Percentiles rank a stretch among this genome's conserved stretches.
phyloP scores from a whole-genome alignment of 345 rosid species.

The Linum usitatissimum region DNA sequence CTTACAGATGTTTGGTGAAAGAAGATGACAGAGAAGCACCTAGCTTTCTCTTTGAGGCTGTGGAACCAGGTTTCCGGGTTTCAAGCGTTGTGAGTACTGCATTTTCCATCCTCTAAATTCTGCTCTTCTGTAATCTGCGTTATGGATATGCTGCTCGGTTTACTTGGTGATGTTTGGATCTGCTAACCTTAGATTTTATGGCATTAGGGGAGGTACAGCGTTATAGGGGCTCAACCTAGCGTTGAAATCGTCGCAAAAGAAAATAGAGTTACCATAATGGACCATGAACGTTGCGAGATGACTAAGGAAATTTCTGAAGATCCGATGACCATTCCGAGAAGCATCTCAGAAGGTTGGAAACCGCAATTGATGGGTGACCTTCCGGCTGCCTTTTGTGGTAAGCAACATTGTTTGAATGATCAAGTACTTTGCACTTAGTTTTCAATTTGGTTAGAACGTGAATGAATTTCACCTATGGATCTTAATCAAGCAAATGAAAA shows the following conservation, averaged over 20 bases:
- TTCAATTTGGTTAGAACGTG: too few relatives aligned
- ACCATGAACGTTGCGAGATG: slow-evolving; percentile 42
- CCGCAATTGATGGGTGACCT: slow-evolving; percentile 60
- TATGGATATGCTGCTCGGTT: too few relatives aligned
- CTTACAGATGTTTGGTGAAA: slow-evolving; percentile 76
- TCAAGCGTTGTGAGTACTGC: slow-evolving; percentile 46
- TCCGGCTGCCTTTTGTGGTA: slow-evolving; percentile 84
- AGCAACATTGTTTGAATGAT: neutral
- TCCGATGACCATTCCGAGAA: slow-evolving; percentile 61
- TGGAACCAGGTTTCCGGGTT: slow-evolving; percentile 49
- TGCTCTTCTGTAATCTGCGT: neutral
- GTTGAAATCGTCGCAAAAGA: slow-evolving; percentile 73
- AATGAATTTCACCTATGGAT: too few relatives aligned
- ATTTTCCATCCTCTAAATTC: neutral
- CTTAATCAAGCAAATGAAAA: too few relatives aligned
- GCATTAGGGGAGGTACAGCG: slow-evolving; percentile 63
- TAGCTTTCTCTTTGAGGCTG: slow-evolving; percentile 79
- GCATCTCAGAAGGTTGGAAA: slow-evolving; percentile 64
- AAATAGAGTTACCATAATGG: slow-evolving; percentile 58
- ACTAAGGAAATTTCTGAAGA: slow-evolving; percentile 61
- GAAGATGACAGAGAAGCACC: slow-evolving; percentile 84
- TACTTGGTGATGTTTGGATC: too few relatives aligned
- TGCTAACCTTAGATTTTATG: slow-evolving; percentile 15
- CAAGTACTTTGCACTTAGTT: neutral
- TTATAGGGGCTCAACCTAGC: slow-evolving; percentile 73